These are phyloP conservation scores for Drechslerella coelobrocha DNA, from an alignment of 2,329 filamentous ascomycete genomes.

Conservation along the genomic window DNA sequence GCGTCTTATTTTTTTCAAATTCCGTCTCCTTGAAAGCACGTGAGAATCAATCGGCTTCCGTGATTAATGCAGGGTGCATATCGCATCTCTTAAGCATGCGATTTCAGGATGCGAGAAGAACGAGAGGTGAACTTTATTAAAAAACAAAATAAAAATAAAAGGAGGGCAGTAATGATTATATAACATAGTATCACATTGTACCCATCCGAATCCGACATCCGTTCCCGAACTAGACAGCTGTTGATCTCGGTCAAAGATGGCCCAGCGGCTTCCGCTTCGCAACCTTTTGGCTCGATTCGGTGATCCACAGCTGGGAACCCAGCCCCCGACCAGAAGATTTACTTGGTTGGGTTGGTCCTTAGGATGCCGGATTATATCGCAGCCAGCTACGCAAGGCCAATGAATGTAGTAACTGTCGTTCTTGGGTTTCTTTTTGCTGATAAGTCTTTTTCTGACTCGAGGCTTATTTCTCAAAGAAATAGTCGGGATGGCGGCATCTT, in stretches of 20 bases:
- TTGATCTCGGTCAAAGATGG: constrained; percentile 19
- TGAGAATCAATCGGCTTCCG: constrained; percentile 16
- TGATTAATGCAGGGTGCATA: neutral
- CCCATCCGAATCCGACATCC: constrained; percentile 26
- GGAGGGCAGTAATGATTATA: neutral
- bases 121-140: neutral
- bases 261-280: neutral
- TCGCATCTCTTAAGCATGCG: neutral
- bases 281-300: constrained; percentile 24
- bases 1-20: constrained; percentile 20
- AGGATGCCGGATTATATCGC: constrained; percentile 50
- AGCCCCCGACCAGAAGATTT: constrained; percentile 38
- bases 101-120: neutral
- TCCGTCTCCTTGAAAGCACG: constrained; percentile 36
- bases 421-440: constrained; percentile 34
- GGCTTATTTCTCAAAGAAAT: neutral
- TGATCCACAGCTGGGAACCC: constrained; percentile 45
- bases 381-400: constrained; percentile 29
- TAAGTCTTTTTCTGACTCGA: constrained; percentile 9
- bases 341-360: constrained; percentile 32
- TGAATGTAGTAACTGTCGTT: constrained; percentile 39
- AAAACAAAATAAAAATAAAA: neutral
- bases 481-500: constrained; percentile 6
- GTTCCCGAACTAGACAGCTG: constrained; percentile 40
- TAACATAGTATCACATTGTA: neutral